A percentile compares a stretch with the other conserved stretches of the same genome.
These are phyloP conservation scores for Capsicum rhomboideum DNA, from an alignment of 257 asterid genomes.

Conservation along the genomic window DNA sequence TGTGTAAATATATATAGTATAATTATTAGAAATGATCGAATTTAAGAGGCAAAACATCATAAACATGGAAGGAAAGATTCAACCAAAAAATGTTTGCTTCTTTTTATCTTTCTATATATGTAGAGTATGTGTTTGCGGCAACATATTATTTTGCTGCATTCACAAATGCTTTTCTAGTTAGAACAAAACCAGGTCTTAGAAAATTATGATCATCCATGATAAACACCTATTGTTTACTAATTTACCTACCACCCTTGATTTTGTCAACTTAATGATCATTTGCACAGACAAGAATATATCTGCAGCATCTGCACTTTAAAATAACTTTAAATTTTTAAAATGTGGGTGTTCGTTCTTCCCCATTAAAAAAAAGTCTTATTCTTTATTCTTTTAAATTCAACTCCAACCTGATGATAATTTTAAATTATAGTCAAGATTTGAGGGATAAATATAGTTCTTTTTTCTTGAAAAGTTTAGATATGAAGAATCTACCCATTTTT, in stretches of 20 bases:
- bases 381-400: too few species aligned
- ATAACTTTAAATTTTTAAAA: too few species aligned
- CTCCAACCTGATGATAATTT: too few species aligned
- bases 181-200: neutral
- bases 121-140: neutral
- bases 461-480: neutral
- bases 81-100: neutral
- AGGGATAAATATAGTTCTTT: neutral
- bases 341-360: too few species aligned
- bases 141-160: neutral
- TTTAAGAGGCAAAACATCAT: neutral
- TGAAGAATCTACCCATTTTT: neutral
- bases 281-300: too few species aligned
- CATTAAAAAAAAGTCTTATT: too few species aligned
- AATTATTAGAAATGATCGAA: neutral
- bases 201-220: neutral
- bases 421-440: neutral
- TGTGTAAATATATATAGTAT: neutral
- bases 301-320: too few species aligned
- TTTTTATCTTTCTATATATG: neutral
- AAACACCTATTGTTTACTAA: too few species aligned
- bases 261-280: neutral
- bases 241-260: neutral
- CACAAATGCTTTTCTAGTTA: neutral
- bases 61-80: neutral